Conservation (phyloP, 352 stramenopile genomes). For the Pythium aristosporum region DNA sequence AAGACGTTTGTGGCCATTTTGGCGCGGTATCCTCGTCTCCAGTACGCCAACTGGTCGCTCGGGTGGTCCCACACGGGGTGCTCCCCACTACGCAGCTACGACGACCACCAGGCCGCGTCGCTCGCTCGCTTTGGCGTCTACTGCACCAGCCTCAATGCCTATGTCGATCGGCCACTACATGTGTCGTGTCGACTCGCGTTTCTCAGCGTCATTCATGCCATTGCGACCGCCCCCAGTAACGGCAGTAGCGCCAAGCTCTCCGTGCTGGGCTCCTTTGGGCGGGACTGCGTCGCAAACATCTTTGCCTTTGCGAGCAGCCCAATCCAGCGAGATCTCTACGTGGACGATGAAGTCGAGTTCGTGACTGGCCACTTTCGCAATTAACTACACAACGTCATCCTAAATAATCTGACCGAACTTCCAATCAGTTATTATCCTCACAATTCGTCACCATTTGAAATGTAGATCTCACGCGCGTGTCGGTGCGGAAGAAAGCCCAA, state of each 20-base stretch:
- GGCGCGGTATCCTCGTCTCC: background rate
- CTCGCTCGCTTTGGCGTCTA: background rate
- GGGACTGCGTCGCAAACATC: background rate
- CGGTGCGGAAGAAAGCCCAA: background rate
- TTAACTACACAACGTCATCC: background rate
- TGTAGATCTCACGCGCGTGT: background rate
- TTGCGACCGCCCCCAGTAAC: background rate
- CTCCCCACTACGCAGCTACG: slow-evolving; percentile 4
- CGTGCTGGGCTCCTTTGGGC: background rate
- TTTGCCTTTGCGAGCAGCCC: background rate
- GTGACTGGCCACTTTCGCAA: slow-evolving; percentile 2
- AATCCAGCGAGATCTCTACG: background rate
- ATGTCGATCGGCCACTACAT: background rate
- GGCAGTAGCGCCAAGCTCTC: background rate
- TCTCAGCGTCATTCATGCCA: background rate
- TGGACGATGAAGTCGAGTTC: slow-evolving; percentile 3
- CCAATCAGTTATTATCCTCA: background rate
- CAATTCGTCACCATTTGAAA: background rate
- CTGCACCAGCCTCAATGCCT: background rate
- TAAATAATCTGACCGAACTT: background rate
- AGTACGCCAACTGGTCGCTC: slow-evolving; percentile 10
- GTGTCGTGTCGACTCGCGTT: slow-evolving; percentile 1
- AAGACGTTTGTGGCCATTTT: slow-evolving; percentile 1
- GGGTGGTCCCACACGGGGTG: slow-evolving; percentile 5
- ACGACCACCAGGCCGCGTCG: slow-evolving; percentile 2